Conservation (phyloP, 345 rosid genomes). For the Zanthoxylum bungeanum region DNA sequence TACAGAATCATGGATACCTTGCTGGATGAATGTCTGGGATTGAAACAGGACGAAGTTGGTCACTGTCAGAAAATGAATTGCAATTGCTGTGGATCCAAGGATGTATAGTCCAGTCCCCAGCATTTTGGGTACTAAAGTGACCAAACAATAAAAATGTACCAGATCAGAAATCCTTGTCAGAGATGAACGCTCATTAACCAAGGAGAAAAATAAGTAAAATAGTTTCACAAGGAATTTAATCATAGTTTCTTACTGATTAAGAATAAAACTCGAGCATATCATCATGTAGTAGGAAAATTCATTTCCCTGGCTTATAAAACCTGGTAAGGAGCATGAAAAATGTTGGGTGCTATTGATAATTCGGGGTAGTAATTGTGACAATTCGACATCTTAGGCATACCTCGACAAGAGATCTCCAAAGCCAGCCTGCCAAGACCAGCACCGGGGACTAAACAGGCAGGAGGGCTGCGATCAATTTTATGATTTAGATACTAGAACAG, state of each 20-base stretch:
- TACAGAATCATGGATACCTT: slow-evolving; percentile 42
- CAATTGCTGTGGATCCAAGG: slow-evolving; percentile 99
- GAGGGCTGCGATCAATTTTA: slow-evolving; percentile 51
- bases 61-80: slow-evolving; percentile 85
- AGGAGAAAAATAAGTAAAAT: not conserved
- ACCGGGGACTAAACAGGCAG: slow-evolving; percentile 96
- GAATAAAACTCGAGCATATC: slow-evolving; percentile 98
- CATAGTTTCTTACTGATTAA: slow-evolving; percentile 65
- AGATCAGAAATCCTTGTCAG: not conserved
- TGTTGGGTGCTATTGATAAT: slow-evolving; percentile 5
- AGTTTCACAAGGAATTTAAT: not conserved
- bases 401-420: slow-evolving; percentile 90
- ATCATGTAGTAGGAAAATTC: slow-evolving; percentile 99
- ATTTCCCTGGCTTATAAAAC: slow-evolving; percentile 97
- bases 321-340: slow-evolving; percentile 41
- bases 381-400: slow-evolving; percentile 36
- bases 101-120: slow-evolving; percentile 84
- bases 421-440: slow-evolving; percentile 99
- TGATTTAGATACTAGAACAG: slow-evolving; percentile 13
- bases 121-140: slow-evolving; percentile 43
- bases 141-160: slow-evolving; percentile 11
- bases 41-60: slow-evolving; percentile 77
- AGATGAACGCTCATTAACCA: not conserved
- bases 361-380: not conserved
- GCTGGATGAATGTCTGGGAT: slow-evolving; percentile 97